Base-by-base conservation (phyloP, 2,329 filamentous ascomycete genomes). In the Eutypa lata region DNA sequence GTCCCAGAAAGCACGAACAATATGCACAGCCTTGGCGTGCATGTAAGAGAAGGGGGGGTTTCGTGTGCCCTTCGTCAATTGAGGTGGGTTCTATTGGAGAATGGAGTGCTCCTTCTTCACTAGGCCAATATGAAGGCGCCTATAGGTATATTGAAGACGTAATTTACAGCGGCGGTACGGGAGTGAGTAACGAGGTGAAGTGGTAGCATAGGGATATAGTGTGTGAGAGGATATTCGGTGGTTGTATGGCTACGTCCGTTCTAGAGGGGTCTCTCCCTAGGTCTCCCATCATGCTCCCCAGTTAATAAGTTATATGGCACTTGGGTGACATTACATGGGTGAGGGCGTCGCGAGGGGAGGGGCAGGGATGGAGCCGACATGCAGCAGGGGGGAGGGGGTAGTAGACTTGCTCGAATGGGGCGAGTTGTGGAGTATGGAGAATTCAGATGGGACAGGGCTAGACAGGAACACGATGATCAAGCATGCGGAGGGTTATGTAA, bases 101-200 rank as follows among this genome's bases (percentile, higher is more conserved):
- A 59, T 48, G 57, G 50, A 54, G 53, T 59, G 58, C 60, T 61
- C 57, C 63, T 63, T 68, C 60, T 19, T 67, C 59, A 65, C 65
- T 59, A 66, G 69, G 59, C 66, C 66, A 73, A 73, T 73, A 74
- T 73, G 62, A 65, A 70, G 63, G 67, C 68, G 70, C 67, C 68
- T 66, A 70, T 62, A 24, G 42, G 71, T 72, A 72, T 69, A 74
- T 74, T 74, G 71, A 65, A 54, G 60, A 58, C 58, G 63, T 65
- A 73, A 72, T 73, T 71, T 73, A 72, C 61, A 61, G 62, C 62
- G 60, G 67, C 67, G 67, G 68, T 66, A 69, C 63, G 68, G 65
- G 62, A 64, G 57, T 60, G 56, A 55, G 56, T 43, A 46, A n/a
- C n/a, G n/a, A n/a, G n/a, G 57, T 4, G 6, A 18, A 14, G 35